phyloP scores from a whole-genome alignment of 2,329 filamentous ascomycete species.

The Sphaerulina musiva region DNA sequence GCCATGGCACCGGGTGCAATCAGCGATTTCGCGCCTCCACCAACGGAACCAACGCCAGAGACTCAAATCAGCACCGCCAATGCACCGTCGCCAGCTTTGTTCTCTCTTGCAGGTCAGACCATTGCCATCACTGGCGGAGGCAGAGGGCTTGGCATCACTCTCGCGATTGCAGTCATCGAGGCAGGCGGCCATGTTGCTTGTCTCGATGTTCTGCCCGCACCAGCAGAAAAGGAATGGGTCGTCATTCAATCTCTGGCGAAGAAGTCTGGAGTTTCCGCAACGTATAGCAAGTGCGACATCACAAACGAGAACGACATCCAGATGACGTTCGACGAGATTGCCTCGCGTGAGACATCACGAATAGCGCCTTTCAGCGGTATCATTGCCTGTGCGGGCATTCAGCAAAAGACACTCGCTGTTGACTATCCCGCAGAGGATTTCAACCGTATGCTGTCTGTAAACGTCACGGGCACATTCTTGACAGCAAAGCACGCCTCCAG shows the following conservation, averaged over 20 bases:
- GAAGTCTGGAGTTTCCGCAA: constrained; percentile 56
- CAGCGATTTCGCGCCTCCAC: constrained; percentile 22
- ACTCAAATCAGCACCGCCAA: constrained; percentile 22
- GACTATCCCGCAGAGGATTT: constrained; percentile 33
- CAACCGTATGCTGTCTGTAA: constrained; percentile 35
- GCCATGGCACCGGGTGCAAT: constrained; percentile 23
- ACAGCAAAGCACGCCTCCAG: constrained; percentile 32
- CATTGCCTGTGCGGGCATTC: constrained; percentile 27
- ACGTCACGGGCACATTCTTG: constrained; percentile 36
- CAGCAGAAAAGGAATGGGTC: constrained; percentile 53
- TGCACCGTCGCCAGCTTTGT: constrained; percentile 21
- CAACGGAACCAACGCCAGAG: constrained; percentile 20
- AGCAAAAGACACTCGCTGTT: constrained; percentile 27
- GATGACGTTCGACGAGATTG: constrained; percentile 52
- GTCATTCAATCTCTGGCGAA: constrained; percentile 55
- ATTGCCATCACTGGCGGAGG: constrained; percentile 30
- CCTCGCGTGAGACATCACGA: constrained; percentile 59
- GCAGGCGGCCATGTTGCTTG: constrained; percentile 29
- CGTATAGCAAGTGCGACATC: constrained; percentile 71
- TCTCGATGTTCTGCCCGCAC: constrained; percentile 43
- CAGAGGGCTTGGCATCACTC: constrained; percentile 28
- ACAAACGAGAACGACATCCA: constrained; percentile 52
- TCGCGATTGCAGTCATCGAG: constrained; percentile 28
- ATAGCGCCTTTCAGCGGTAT: constrained; percentile 56
- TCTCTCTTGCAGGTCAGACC: constrained; percentile 23